Percentiles rank a stretch among this genome's conserved stretches.
Evolutionary conservation across 2,329 filamentous ascomycete genomes (phyloP).

Genomic region (Ceratocystis albifundus): DNA sequence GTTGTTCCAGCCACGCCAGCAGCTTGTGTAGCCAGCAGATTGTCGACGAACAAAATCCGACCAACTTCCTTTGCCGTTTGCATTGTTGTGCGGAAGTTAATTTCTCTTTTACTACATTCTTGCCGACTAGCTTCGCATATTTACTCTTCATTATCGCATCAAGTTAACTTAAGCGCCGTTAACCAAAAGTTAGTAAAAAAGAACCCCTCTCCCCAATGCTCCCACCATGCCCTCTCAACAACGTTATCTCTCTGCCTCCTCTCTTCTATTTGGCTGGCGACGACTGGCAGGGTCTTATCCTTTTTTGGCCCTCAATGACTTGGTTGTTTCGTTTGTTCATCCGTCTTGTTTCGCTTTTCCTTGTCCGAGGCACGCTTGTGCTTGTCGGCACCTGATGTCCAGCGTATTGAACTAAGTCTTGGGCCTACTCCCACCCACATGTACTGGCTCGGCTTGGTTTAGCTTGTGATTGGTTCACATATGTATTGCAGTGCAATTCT

Average conservation of each 20-base stretch:
- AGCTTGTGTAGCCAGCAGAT: no score
- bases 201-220: not conserved
- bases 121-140: not conserved
- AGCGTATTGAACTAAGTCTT: no score
- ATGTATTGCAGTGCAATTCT: no score
- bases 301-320: not conserved
- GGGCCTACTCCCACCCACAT: not conserved
- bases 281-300: no score
- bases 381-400: not conserved
- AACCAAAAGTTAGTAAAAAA: not conserved
- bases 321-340: not conserved
- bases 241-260: not conserved
- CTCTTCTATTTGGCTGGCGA: not conserved
- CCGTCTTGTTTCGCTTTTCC: slow-evolving; percentile 1
- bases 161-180: slow-evolving; percentile 1
- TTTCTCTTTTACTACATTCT: not conserved
- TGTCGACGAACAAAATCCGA: no score
- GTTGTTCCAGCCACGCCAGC: not conserved
- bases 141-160: not conserved
- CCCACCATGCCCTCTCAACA: not conserved
- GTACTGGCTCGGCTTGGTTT: slow-evolving; percentile 1
- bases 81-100: not conserved
- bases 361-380: slow-evolving; percentile 4
- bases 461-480: slow-evolving; percentile 1
- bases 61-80: not conserved